Evolutionary conservation across 441 rosid genomes (phyloP), one percentile per base, ranked within the genome.

Genomic region (Populus hybrid): DNA sequence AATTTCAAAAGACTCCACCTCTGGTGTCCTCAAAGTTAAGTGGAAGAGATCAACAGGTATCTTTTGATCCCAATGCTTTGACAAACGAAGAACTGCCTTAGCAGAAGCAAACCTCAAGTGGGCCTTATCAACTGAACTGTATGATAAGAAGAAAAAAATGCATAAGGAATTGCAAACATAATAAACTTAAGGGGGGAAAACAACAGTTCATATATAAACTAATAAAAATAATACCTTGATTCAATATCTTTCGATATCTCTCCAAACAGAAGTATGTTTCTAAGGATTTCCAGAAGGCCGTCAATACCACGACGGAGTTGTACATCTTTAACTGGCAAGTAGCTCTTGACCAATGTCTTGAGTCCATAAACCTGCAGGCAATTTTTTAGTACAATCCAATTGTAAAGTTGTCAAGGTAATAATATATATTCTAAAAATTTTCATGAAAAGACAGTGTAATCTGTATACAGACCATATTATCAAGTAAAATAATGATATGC

Each of bases 41-140:
- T 95, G 90, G 82, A 93, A 93, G 68, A 92, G 61, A 78, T 93
- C 98, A 80, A 92, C 75, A 38, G 99, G 91, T 83, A 95, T 92
- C 86, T 89, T 93, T 72, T 95, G 87, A 69, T 97, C 97, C 99
- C 99, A 97, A 73, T 87, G 92, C 84, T 86, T 93, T 65, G 98
- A 89, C 67, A 97, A 83, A 67, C 98, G 98, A 87, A 97, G 93
- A 85, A 93, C 87, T 29, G 97, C 98, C 89, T 93, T 95, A 20
- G 99, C 99, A 82, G 98, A 87, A 84, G 99, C 95, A 84, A 97
- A 92, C 90, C 86, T 91, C 86, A 97, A 80, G 84, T 97, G 99
- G 71, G 98, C 93, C 87, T 91, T 93, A 83, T 97, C 98, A 80
- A 92, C 92, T 81, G 83, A 83, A 77, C 99, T 97, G 98, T 77